Base-by-base conservation (phyloP, 306 rosid species). In the Echinosophora koreensis region DNA sequence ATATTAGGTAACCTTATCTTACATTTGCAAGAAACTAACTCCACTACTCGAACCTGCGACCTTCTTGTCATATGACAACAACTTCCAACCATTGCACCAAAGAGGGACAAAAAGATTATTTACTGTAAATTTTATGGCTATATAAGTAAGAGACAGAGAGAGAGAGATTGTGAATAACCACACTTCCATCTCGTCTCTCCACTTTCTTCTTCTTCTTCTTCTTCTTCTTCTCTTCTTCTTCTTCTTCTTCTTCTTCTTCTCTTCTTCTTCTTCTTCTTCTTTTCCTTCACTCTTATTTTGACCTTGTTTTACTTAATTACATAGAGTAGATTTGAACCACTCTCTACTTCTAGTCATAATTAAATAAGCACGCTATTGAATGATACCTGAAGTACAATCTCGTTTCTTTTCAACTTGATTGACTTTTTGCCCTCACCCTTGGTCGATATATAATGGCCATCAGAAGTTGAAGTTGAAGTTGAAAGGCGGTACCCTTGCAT, bases 331-430 rank as follows among this genome's bases (percentile, higher is more conserved):
- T 56, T 35, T 47, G 10, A 52, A 73, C 22, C 18, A 5, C 52
- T 30, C 12, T 64, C 32, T 39, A 75, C 35, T 65, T 64, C 54
- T 12, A 69, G 35, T 67, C 75, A 69, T 68, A 39, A 66, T 58
- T 47, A 77, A 73, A 83, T 47, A 59, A 52, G 46, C 71, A 82
- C 22, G 13, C 32, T 59, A 56, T 64, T 74, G 73, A 55, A 62
- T 13, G 57, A 85, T 83, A 96, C 99, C 99, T 90, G 98, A 81
- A 96, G 97, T 66, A 96, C 96, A 84, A 82, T 89, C 92, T 96
- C 99, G 79, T 89, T 82, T 81, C 81, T 81, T 87, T 81, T 96
- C 91, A 96, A 87, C 87, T 88, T 92, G 81, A 92, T 90, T 72
- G 89, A 87, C 79, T 88, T 96, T 86, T 79, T 96, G 69, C 97